Conservation (phyloP, 208 protist genomes). For the Leishmania braziliensis region DNA sequence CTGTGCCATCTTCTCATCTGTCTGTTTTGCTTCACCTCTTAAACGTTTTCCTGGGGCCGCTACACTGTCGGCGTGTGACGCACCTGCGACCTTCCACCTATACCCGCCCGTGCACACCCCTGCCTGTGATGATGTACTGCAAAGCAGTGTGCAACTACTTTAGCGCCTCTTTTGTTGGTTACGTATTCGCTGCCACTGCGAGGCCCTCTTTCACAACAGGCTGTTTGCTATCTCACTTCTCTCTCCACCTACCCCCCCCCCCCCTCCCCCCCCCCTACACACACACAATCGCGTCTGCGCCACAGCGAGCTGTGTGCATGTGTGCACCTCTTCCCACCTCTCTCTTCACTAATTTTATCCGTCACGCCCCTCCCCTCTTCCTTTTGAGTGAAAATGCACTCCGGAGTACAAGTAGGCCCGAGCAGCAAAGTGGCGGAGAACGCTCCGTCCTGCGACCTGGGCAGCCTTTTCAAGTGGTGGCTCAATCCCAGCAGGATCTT, state of each 20-base stretch:
- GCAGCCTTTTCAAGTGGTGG: constrained; percentile 38
- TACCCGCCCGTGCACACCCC: neutral
- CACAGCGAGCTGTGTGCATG: too few species aligned
- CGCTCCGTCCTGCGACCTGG: constrained; percentile 41
- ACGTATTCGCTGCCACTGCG: too few species aligned
- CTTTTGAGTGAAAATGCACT: neutral
- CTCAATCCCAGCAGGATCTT: constrained; percentile 41
- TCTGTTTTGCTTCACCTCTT: neutral
- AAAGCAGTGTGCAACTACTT: too few species aligned
- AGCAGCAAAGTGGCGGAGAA: constrained; percentile 1
- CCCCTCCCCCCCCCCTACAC: too few species aligned
- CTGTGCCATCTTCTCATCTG: neutral
- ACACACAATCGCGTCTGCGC: too few species aligned
- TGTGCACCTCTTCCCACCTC: neutral
- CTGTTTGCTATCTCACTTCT: too few species aligned
- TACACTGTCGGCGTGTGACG: neutral
- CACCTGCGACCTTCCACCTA: neutral
- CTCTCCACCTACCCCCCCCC: too few species aligned
- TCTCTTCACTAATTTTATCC: neutral
- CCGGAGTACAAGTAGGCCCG: neutral
- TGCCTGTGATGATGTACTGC: too few species aligned
- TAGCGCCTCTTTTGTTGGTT: too few species aligned
- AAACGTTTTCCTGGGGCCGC: neutral
- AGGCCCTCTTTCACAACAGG: too few species aligned
- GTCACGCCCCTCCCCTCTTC: neutral